Evolutionary conservation across 2,329 filamentous ascomycete species (phyloP), one percentile per base, ranked within the genome.

Genomic region (Aspergillus glaucus): DNA sequence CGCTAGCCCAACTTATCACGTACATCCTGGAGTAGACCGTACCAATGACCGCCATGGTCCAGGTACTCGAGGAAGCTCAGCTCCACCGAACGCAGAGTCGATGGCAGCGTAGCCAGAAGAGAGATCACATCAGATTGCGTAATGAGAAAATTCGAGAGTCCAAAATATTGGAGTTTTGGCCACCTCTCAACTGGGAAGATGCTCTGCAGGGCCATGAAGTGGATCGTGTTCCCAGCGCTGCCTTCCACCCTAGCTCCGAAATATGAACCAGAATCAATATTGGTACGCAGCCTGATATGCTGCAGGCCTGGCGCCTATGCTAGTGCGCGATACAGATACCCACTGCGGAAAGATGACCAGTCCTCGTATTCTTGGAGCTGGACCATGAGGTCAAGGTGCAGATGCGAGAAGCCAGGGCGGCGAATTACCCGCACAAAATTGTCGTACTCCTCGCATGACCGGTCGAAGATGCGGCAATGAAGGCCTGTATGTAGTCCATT

Each of bases 11-110:
- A 50, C 12, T 44, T 49, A 39, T 58, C 46, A 3, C 58, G 55
- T n/a, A 51, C 46, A 22, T 47, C 50, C 32, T 49, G 24, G 8
- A 65, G 51, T 4, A 65, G 43, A 8, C 51, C 43, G 34, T 52
- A 15, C 37, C 51, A 55, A 30, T 51, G 41, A 24, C 30, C 39
- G 9, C 47, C 34, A 42, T 40, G 22, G 17, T 53, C 48, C 12
- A 61, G 1, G 21, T 69, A 69, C 3, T 7, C 8, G 1, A 71
- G 51, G 10, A 62, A 64, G 41, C 65, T 70, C 5, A 73, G 52
- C 24, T 72, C 60, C 0, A 71, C 50, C 1, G 62, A 64, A 8
- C 57, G 54, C 1, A 70, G 19, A 0, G 62, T 62, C 0, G 19
- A 6, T 3, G 64, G 66, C 0, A 73, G 44, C 0, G 43, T 46